A percentile compares a stretch with the other conserved stretches of the same genome.
Conservation (phyloP, 495 filamentous ascomycete species). For the Podospora appendiculata region DNA sequence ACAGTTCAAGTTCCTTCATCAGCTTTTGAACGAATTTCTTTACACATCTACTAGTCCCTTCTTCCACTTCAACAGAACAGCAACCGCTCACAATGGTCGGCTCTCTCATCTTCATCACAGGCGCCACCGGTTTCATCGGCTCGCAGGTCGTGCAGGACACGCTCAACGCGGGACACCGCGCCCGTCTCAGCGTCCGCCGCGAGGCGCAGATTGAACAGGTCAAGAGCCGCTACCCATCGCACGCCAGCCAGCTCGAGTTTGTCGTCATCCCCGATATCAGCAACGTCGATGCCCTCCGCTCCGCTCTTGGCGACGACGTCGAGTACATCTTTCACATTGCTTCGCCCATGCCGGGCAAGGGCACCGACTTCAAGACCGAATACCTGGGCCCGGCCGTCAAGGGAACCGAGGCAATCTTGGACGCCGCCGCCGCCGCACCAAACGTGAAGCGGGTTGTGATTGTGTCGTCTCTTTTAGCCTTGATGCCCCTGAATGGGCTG, state of each 20-base stretch:
- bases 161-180: slow-evolving; percentile 6
- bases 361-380: slow-evolving; percentile 10
- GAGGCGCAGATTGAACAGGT: slow-evolving; percentile 5
- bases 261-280: slow-evolving; percentile 4
- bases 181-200: slow-evolving; percentile 5
- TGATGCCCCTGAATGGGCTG: slow-evolving; percentile 4
- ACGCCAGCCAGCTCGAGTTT: slow-evolving; percentile 5
- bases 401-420: slow-evolving; percentile 7
- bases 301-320: slow-evolving; percentile 5
- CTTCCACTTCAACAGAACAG: background rate
- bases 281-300: background rate
- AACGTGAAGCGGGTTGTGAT: slow-evolving; percentile 6
- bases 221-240: background rate
- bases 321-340: slow-evolving; percentile 10
- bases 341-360: slow-evolving; percentile 11
- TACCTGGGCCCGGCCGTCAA: slow-evolving; percentile 10
- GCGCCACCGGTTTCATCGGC: slow-evolving; percentile 32
- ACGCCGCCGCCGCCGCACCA: background rate
- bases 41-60: background rate
- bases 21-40: too few relatives aligned
- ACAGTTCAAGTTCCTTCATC: too few relatives aligned
- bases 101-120: slow-evolving; percentile 23
- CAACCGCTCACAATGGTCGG: background rate
- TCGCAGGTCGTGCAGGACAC: slow-evolving; percentile 15
- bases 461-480: slow-evolving; percentile 5